Base-by-base conservation (phyloP, 2,329 filamentous ascomycete species). In the Achaetomium macrosporum region DNA sequence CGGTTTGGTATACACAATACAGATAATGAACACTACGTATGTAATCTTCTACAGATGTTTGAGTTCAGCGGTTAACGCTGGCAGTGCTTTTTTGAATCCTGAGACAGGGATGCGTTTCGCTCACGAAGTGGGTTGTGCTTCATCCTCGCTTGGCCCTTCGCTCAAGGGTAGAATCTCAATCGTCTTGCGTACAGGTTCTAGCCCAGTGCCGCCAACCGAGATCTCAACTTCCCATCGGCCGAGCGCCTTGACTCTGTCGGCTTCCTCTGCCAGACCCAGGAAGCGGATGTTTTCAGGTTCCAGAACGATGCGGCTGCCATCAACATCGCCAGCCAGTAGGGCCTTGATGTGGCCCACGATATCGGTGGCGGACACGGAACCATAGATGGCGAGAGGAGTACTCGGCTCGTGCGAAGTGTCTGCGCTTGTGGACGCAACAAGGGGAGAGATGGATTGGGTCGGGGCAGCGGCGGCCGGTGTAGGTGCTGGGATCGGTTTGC, bases 181-280 rank as follows among this genome's bases (percentile, higher is more conserved):
- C 13, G 56, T 50, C 54, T 66, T 66, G 35, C 60, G 56, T 25
- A 74, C 62, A 15, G 67, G 64, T 53, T 65, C 59, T 15, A 68
- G 16, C 12, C 46, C 57, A 30, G 52, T 50, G 16, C 60, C 63
- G 5, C 64, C 66, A 13, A 66, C 52, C 13, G 58, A 49, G 51
- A 75, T 69, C 33, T 68, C 62, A 1, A 74, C 61, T 54, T 72
- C 65, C 60, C 67, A 75, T 30, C 62, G 64, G 31, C 73, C 73
- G 16, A 75, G 63, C 19, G 62, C 58, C 64, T 73, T 73, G 61
- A 75, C 64, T 48, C 70, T 67, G 59, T 73, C 69, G 46, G 64
- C 64, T 31, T 63, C 64, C 13, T 62, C 62, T 12, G 61, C 64
- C 13, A 67, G 57, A 19, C 68, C 66, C 6, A 62, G 1, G 47